A percentile compares a stretch with the other conserved stretches of the same genome.
Evolutionary conservation across 352 stramenopile genomes (phyloP).

Genomic region (Globisporangium echinulatum): DNA sequence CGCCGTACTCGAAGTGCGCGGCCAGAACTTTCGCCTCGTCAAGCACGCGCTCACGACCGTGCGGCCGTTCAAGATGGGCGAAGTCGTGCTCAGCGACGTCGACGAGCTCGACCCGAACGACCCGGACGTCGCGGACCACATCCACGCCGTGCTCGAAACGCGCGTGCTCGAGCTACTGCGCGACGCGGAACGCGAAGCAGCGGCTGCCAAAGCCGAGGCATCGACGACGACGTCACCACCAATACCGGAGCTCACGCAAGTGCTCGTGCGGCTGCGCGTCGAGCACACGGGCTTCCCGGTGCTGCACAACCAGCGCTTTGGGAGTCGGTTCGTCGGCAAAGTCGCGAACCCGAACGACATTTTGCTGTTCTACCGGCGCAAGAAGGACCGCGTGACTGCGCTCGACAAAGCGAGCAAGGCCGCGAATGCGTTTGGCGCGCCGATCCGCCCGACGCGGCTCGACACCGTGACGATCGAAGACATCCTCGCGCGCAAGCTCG

Average conservation of each 20-base stretch:
- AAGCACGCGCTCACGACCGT: slow-evolving; percentile 86
- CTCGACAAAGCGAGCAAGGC: slow-evolving; percentile 32
- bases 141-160: slow-evolving; percentile 55
- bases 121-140: slow-evolving; percentile 68
- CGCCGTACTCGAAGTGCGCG: slow-evolving; percentile 84
- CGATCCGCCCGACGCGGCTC: slow-evolving; percentile 57
- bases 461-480: slow-evolving; percentile 75
- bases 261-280: slow-evolving; percentile 81
- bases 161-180: slow-evolving; percentile 65
- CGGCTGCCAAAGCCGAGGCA: slow-evolving; percentile 25
- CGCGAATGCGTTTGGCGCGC: slow-evolving; percentile 21
- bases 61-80: slow-evolving; percentile 90
- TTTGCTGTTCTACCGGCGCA: slow-evolving; percentile 71
- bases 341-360: slow-evolving; percentile 88
- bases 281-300: slow-evolving; percentile 87
- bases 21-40: slow-evolving; percentile 86
- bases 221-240: not conserved
- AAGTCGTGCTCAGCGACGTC: slow-evolving; percentile 86
- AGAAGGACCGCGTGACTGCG: slow-evolving; percentile 45
- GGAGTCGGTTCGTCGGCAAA: slow-evolving; percentile 74
- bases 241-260: slow-evolving; percentile 31
- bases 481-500: slow-evolving; percentile 59
- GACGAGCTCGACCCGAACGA: slow-evolving; percentile 89
- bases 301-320: slow-evolving; percentile 86
- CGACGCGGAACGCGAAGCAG: slow-evolving; percentile 33